These are phyloP conservation scores for Naganishia sp. DNA, from an alignment of 1,284 basidiomycete genomes.

Conservation along the genomic window DNA sequence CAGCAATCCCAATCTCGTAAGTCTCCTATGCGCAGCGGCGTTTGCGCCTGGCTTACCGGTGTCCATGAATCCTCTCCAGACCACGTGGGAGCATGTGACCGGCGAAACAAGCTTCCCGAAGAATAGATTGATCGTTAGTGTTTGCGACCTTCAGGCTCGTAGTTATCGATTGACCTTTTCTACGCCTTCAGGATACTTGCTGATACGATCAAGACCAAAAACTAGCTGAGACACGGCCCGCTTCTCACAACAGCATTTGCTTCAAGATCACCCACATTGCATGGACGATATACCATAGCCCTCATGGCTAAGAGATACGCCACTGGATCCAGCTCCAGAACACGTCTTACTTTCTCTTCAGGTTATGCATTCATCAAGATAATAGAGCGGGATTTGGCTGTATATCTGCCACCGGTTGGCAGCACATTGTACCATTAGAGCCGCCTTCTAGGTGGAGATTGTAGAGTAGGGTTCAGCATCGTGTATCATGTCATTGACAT, in stretches of 20 bases:
- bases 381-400: not conserved
- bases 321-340: too few species aligned
- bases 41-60: slow-evolving; percentile 10
- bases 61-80: slow-evolving; percentile 9
- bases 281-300: too few species aligned
- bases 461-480: not conserved
- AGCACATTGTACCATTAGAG: not conserved
- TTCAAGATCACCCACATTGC: too few species aligned
- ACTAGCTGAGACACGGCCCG: not conserved
- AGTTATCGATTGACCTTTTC: too few species aligned
- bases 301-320: too few species aligned
- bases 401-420: not conserved
- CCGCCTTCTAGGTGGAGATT: not conserved
- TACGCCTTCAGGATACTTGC: slow-evolving; percentile 7
- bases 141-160: not conserved
- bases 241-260: too few species aligned
- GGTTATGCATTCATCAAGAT: not conserved
- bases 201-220: not conserved
- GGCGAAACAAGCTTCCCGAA: slow-evolving; percentile 29
- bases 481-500: too few species aligned
- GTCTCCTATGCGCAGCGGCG: slow-evolving; percentile 13
- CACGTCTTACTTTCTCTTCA: not conserved
- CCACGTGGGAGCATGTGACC: slow-evolving; percentile 36
- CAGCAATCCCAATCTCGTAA: slow-evolving; percentile 36
- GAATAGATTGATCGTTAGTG: slow-evolving; percentile 32